Conservation (phyloP, 2,329 filamentous ascomycete species). For the Rhynchosporium secalis region DNA sequence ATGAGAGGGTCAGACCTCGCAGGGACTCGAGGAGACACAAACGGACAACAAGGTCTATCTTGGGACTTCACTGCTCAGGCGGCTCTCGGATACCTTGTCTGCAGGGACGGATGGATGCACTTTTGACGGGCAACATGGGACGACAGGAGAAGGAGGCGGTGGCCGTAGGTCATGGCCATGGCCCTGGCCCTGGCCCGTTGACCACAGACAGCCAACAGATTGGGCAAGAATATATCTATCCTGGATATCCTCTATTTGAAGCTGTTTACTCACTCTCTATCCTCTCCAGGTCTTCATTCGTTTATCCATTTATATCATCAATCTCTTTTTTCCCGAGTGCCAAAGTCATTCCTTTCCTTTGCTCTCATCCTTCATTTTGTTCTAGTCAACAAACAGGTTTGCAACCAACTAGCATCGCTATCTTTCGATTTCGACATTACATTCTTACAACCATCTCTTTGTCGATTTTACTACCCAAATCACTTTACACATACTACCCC, state of each 20-base stretch:
- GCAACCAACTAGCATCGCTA: slow-evolving; percentile 35
- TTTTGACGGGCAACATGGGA: slow-evolving; percentile 28
- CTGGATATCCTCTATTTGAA: slow-evolving; percentile 24
- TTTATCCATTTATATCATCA: slow-evolving; percentile 31
- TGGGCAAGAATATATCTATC: slow-evolving; percentile 32
- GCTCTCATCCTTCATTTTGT: slow-evolving; percentile 43
- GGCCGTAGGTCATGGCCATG: slow-evolving; percentile 14
- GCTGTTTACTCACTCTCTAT: slow-evolving; percentile 27
- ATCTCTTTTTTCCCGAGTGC: slow-evolving; percentile 36
- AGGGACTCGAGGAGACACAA: neutral
- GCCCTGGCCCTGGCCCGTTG: slow-evolving; percentile 2
- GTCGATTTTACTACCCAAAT: slow-evolving; percentile 25
- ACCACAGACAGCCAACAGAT: slow-evolving; percentile 28
- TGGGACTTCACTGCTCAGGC: neutral
- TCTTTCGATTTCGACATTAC: slow-evolving; percentile 23
- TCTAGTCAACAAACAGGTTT: slow-evolving; percentile 9
- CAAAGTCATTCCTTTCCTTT: slow-evolving; percentile 49
- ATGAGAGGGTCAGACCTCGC: slow-evolving; percentile 11
- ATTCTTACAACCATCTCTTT: slow-evolving; percentile 25
- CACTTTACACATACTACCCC: neutral
- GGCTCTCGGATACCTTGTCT: slow-evolving; percentile 5
- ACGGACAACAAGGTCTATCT: slow-evolving; percentile 7
- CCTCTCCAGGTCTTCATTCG: slow-evolving; percentile 35
- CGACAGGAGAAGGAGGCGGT: slow-evolving; percentile 29
- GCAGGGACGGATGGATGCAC: slow-evolving; percentile 13